Percentiles rank a stretch among this genome's conserved stretches.
Evolutionary conservation across 2,329 filamentous ascomycete genomes (phyloP).

Genomic region (Orbilia javanica): DNA sequence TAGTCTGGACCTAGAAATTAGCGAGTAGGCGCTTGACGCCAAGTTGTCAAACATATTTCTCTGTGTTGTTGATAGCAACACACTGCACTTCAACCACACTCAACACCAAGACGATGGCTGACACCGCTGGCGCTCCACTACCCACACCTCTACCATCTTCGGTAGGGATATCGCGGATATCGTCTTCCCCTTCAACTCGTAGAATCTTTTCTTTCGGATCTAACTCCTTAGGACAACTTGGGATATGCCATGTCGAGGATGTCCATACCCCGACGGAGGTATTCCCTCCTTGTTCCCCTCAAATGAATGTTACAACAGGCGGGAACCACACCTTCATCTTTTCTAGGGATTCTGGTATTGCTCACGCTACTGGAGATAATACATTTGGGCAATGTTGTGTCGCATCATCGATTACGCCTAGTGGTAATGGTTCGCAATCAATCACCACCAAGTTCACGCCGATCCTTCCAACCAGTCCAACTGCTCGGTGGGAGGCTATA

Average conservation of each 20-base stretch:
- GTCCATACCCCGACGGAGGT: conserved; percentile 62
- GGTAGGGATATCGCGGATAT: not conserved
- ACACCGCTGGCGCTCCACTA: too few relatives aligned
- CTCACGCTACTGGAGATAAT: conserved; percentile 77
- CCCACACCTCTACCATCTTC: not conserved
- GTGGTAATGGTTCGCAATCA: not conserved
- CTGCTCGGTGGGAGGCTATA: conserved; percentile 65
- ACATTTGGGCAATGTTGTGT: conserved; percentile 67
- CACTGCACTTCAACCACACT: conserved; percentile 5
- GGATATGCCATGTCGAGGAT: conserved; percentile 67
- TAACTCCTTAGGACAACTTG: conserved; percentile 70
- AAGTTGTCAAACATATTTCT: conserved; percentile 26
- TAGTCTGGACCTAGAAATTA: not conserved
- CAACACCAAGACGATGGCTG: conserved; percentile 21
- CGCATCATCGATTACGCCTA: not conserved
- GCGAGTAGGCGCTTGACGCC: conserved; percentile 35
- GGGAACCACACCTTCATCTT: conserved; percentile 89
- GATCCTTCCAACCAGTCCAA: conserved; percentile 35
- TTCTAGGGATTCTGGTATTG: conserved; percentile 65
- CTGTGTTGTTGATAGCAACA: conserved; percentile 35
- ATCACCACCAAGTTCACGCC: conserved; percentile 62
- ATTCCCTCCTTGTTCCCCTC: conserved; percentile 63
- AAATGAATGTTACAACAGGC: conserved; percentile 71
- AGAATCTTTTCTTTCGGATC: conserved; percentile 69
- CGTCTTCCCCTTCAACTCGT: not conserved